phyloP scores from a whole-genome alignment of 2,329 filamentous ascomycete species.

The Clonostachys rosea region DNA sequence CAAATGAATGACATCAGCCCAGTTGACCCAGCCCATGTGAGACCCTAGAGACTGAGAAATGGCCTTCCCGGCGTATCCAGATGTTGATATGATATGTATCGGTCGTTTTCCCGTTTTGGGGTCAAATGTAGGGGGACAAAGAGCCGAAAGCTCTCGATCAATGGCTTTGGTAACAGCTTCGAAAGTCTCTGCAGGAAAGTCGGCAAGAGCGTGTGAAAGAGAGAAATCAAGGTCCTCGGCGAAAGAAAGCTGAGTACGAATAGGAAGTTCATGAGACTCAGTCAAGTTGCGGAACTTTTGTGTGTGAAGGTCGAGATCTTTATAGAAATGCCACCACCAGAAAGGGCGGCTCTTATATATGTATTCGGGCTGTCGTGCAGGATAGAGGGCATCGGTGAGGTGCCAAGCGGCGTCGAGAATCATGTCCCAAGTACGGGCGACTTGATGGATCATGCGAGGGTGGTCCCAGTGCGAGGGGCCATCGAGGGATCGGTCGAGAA shows the following conservation, averaged over 20 bases:
- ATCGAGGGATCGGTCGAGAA: background rate
- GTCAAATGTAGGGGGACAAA: constrained; percentile 19
- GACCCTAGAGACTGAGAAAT: constrained; percentile 49
- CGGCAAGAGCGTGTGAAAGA: constrained; percentile 24
- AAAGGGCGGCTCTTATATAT: constrained; percentile 25
- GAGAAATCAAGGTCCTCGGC: constrained; percentile 22
- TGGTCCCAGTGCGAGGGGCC: constrained; percentile 1
- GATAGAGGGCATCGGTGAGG: constrained; percentile 23
- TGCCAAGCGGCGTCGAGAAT: constrained; percentile 30
- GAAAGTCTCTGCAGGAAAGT: constrained; percentile 24
- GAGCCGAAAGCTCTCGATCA: constrained; percentile 17
- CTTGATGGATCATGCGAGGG: constrained; percentile 7
- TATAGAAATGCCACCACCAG: constrained; percentile 33
- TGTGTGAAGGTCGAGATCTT: constrained; percentile 20
- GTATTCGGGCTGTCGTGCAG: constrained; percentile 24
- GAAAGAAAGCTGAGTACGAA: constrained; percentile 18
- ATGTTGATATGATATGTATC: constrained; percentile 27
- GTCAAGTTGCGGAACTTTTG: constrained; percentile 21
- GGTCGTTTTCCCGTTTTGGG: constrained; percentile 26
- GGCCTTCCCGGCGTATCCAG: constrained; percentile 29
- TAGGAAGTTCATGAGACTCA: constrained; percentile 13
- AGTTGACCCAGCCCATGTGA: constrained; percentile 54
- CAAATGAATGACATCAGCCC: constrained; percentile 63
- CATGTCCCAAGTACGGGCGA: constrained; percentile 21
- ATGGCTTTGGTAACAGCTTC: constrained; percentile 19